Evolutionary conservation across 306 rosid species (phyloP).

Genomic region (Sindora glabra): DNA sequence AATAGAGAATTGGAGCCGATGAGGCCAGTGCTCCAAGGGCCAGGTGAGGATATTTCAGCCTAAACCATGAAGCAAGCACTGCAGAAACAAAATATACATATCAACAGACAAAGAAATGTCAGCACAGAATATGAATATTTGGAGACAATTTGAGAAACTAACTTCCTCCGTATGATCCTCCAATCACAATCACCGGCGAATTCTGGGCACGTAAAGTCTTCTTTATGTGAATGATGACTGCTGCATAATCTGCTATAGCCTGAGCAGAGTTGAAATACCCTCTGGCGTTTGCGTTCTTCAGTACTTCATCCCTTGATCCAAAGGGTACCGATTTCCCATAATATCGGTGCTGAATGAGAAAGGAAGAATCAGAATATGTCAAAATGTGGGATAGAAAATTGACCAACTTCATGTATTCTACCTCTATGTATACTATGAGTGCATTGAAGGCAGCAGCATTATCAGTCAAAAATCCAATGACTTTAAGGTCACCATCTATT

Average conservation of each 20-base stretch:
- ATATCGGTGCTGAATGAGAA: slow-evolving; percentile 40
- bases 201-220: slow-evolving; percentile 21
- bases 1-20: slow-evolving; percentile 43
- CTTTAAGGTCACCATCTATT: slow-evolving; percentile 11
- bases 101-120: not conserved
- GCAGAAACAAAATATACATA: not conserved
- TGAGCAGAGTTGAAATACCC: slow-evolving; percentile 70
- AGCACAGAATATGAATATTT: not conserved
- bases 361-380: not conserved
- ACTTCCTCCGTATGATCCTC: slow-evolving; percentile 80
- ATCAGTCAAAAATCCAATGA: slow-evolving; percentile 39
- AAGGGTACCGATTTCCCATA: slow-evolving; percentile 59
- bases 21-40: slow-evolving; percentile 40
- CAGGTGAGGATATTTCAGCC: slow-evolving; percentile 45
- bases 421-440: slow-evolving; percentile 49
- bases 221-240: slow-evolving; percentile 34
- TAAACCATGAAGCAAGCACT: slow-evolving; percentile 50
- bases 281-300: slow-evolving; percentile 32
- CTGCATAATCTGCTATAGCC: slow-evolving; percentile 63
- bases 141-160: not conserved
- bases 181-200: slow-evolving; percentile 58
- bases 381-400: not conserved
- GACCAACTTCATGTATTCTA: not conserved
- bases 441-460: slow-evolving; percentile 49
- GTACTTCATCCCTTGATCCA: slow-evolving; percentile 43